Evolutionary conservation across 257 asterid genomes (phyloP).

Genomic region (Nicotiana benthamiana): DNA sequence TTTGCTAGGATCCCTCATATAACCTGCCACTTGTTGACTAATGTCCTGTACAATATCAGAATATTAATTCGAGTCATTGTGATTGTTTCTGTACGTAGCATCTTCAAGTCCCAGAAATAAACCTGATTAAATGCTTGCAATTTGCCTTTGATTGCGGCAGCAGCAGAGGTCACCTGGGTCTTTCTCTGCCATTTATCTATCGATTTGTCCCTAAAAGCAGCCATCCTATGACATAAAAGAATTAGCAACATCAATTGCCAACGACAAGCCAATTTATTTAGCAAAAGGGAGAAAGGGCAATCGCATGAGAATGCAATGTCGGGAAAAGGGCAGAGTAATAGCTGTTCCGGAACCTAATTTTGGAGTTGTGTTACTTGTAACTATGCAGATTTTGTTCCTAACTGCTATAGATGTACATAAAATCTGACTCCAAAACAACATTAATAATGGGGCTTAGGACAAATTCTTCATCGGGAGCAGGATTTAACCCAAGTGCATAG

Average conservation of each 20-base stretch:
- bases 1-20: constrained; percentile 96
- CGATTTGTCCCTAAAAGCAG: constrained; percentile 70
- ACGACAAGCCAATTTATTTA: neutral
- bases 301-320: neutral
- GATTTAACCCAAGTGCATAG: neutral
- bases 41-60: constrained; percentile 45
- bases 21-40: constrained; percentile 81
- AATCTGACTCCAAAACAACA: neutral
- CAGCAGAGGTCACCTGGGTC: constrained; percentile 91
- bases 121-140: constrained; percentile 98
- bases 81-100: neutral
- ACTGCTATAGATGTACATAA: neutral
- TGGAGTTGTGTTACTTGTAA: neutral
- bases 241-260: neutral
- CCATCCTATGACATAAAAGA: constrained; percentile 41
- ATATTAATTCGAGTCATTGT: neutral
- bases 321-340: neutral
- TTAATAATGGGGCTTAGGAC: neutral
- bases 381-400: neutral
- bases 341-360: neutral
- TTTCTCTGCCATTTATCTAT: constrained; percentile 97
- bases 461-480: neutral
- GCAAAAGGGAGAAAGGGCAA: neutral
- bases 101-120: constrained; percentile 11
- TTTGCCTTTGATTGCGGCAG: constrained; percentile 87